phyloP scores from a whole-genome alignment of 2,329 filamentous ascomycete species.

The Stagonosporopsis chrysanthemi region DNA sequence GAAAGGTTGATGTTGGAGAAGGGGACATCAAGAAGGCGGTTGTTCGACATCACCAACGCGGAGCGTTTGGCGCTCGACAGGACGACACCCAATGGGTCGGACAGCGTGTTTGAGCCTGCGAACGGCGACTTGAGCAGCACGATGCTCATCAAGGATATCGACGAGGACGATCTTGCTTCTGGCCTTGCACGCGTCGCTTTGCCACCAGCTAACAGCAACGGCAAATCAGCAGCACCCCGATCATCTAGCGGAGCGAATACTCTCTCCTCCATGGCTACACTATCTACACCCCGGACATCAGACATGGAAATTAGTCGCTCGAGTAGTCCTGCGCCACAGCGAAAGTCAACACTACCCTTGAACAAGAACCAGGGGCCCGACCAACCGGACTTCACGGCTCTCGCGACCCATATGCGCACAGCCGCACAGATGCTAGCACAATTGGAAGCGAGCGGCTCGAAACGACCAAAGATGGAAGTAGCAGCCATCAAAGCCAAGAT shows the following conservation, averaged over 20 bases:
- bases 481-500: constrained; percentile 85
- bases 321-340: constrained; percentile 68
- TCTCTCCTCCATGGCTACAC: constrained; percentile 65
- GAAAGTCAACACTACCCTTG: constrained; percentile 67
- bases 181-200: constrained; percentile 42
- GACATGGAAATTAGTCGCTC: constrained; percentile 73
- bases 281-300: constrained; percentile 73
- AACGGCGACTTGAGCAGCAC: constrained; percentile 80
- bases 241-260: constrained; percentile 69
- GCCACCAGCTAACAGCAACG: constrained; percentile 29
- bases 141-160: constrained; percentile 67
- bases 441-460: constrained; percentile 79
- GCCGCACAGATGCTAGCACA: constrained; percentile 88
- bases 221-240: constrained; percentile 56
- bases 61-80: constrained; percentile 58
- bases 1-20: constrained; percentile 72
- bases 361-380: constrained; percentile 64
- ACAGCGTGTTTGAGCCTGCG: constrained; percentile 85
- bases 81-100: constrained; percentile 57
- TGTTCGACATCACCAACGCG: constrained; percentile 67
- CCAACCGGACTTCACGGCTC: constrained; percentile 80
- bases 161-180: constrained; percentile 52
- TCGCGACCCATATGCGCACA: constrained; percentile 87
- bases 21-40: constrained; percentile 61
- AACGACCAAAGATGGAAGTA: constrained; percentile 80